Percentiles rank a stretch among this genome's conserved stretches.
These are phyloP conservation scores for Ilyonectria destructans DNA, from an alignment of 2,329 filamentous ascomycete species.

Conservation along the genomic window DNA sequence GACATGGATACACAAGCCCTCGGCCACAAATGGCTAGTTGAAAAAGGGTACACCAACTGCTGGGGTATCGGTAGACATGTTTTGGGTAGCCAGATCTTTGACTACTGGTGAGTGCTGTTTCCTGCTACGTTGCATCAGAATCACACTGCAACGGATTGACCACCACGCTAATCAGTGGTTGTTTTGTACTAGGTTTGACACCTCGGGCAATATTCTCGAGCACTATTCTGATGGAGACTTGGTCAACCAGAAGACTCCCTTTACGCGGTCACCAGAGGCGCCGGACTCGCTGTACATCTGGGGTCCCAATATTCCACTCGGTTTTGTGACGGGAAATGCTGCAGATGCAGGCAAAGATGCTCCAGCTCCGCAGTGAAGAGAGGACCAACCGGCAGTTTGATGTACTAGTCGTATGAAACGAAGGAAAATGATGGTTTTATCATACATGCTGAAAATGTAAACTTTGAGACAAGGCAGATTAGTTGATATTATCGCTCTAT, in stretches of 20 bases:
- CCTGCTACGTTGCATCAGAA: too few species aligned
- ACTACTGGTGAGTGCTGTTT: not conserved
- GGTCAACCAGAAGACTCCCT: not conserved
- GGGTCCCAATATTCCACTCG: constrained; percentile 10
- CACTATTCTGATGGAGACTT: constrained; percentile 9
- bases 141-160: too few species aligned
- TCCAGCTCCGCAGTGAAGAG: too few species aligned
- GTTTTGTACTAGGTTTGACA: constrained; percentile 5
- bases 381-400: too few species aligned
- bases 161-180: not conserved
- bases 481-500: too few species aligned
- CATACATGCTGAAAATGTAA: too few species aligned
- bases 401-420: too few species aligned
- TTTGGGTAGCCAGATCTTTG: not conserved
- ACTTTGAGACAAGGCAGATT: too few species aligned
- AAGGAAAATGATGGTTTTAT: too few species aligned
- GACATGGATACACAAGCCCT: constrained; percentile 23
- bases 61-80: constrained; percentile 13
- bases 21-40: constrained; percentile 15
- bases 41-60: constrained; percentile 18
- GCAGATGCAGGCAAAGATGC: not conserved
- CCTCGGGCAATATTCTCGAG: constrained; percentile 7
- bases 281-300: not conserved
- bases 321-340: not conserved
- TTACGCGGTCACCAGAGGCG: not conserved